These are phyloP conservation scores for Fistulinella prunicolor DNA, from an alignment of 768 basidiomycete genomes.

Conservation along the genomic window DNA sequence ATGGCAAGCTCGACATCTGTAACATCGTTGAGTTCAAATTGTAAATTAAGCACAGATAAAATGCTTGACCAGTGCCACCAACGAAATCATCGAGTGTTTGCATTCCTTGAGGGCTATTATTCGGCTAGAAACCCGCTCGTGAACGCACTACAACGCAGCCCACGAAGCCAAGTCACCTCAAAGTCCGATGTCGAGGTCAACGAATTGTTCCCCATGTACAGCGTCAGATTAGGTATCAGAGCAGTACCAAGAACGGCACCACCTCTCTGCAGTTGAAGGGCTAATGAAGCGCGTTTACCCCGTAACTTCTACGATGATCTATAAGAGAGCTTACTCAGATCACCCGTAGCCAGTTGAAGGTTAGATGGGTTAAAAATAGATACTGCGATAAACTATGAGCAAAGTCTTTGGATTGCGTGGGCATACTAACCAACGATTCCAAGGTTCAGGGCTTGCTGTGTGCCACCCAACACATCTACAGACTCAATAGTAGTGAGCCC, in stretches of 20 bases:
- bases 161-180: slow-evolving; percentile 31
- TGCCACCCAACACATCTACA: slow-evolving; percentile 69
- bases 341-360: slow-evolving; percentile 57
- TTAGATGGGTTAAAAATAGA: slow-evolving; percentile 67
- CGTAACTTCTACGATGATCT: background rate
- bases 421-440: slow-evolving; percentile 50
- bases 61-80: slow-evolving; percentile 47
- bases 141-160: no score
- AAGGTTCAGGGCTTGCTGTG: slow-evolving; percentile 54
- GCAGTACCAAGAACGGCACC: slow-evolving; percentile 56
- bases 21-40: background rate
- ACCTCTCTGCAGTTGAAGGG: slow-evolving; percentile 53
- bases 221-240: slow-evolving; percentile 55
- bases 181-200: slow-evolving; percentile 50
- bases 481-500: slow-evolving; percentile 50
- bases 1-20: slow-evolving; percentile 57
- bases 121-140: slow-evolving; percentile 46
- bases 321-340: slow-evolving; percentile 48
- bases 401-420: background rate
- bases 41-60: background rate
- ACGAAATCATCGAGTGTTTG: slow-evolving; percentile 70
- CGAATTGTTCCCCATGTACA: slow-evolving; percentile 60
- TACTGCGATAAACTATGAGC: slow-evolving; percentile 34
- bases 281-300: slow-evolving; percentile 29
- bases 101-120: slow-evolving; percentile 54